Evolutionary conservation across 2,329 filamentous ascomycete genomes (phyloP), one percentile per base, ranked within the genome.

Genomic region (Calycina herbarum): DNA sequence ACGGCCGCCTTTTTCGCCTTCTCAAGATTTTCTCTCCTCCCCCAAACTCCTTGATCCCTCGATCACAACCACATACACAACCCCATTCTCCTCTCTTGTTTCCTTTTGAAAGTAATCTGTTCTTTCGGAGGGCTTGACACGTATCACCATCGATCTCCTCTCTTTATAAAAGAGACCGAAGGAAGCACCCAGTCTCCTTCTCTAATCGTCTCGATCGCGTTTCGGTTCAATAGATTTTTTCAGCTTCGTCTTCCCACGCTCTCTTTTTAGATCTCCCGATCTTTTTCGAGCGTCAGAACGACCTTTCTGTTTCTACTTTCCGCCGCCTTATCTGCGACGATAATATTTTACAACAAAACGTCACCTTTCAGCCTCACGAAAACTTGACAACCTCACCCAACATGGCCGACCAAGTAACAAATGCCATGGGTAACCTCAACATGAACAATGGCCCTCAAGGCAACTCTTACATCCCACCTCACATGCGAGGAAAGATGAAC

Each of bases 391-490:
- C 29, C 35, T 38, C 33, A 35, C 35, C 20, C 57, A 59, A 42
- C 57, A 59, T 59, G 57, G 57, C 57, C 3, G 57, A 59, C 20
- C 57, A 59, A 59, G 45, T 51, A 24, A 51, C 45, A 24, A 51
- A 51, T 51, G 45, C 45, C 45, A 51, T 51, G 45, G 45, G 45
- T 7, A 51, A 88, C 77, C 83, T 94, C 75, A 89, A 82, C 79
- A 40, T 63, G 59, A 61, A 61, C 24, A 72, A 70, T 42, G 87
- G 80, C 70, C 78, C 79, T 73, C 80, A 82, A 73, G 77, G 81
- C 73, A 89, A 89, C 75, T 91, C 91, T 65, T 95, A 95, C 83
- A 93, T 95, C 72, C 92, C 92, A 71, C 92, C 92, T 79, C 92
- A 95, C 80, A 88, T 94, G 84, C 89, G 92, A 76, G 82, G 81